A percentile compares a stretch with the other conserved stretches of the same genome.
phyloP scores from a whole-genome alignment of 2,329 filamentous ascomycete species.

The Fusarium albidum region DNA sequence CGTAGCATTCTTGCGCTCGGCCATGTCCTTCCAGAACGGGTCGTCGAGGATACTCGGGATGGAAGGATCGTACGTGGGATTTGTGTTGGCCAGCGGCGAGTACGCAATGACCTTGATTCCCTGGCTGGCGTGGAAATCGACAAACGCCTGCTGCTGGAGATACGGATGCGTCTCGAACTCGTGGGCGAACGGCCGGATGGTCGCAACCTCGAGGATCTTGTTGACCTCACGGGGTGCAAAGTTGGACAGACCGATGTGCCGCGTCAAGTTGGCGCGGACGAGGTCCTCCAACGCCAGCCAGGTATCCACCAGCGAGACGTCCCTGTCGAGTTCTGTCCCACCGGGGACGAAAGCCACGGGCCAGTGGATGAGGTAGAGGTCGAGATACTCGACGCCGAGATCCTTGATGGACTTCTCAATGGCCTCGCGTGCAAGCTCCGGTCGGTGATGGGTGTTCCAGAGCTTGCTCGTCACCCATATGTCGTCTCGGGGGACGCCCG shows the following conservation, averaged over 20 bases:
- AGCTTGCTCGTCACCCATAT: slow-evolving; percentile 45
- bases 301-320: slow-evolving; percentile 38
- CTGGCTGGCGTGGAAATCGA: slow-evolving; percentile 38
- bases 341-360: slow-evolving; percentile 38
- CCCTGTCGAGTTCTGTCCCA: slow-evolving; percentile 26
- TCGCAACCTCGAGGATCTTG: slow-evolving; percentile 47
- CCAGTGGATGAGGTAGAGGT: slow-evolving; percentile 44
- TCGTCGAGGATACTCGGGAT: slow-evolving; percentile 30
- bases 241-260: slow-evolving; percentile 62
- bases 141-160: slow-evolving; percentile 49
- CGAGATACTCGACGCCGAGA: slow-evolving; percentile 44
- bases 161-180: slow-evolving; percentile 67
- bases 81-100: slow-evolving; percentile 36
- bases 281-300: slow-evolving; percentile 45
- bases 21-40: slow-evolving; percentile 28
- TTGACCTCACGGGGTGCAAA: slow-evolving; percentile 61
- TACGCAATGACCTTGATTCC: slow-evolving; percentile 40
- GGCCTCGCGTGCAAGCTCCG: slow-evolving; percentile 39
- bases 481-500: slow-evolving; percentile 38
- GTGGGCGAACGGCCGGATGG: slow-evolving; percentile 42
- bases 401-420: slow-evolving; percentile 42
- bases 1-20: slow-evolving; percentile 30
- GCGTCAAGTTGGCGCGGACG: slow-evolving; percentile 24
- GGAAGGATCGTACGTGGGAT: slow-evolving; percentile 31
- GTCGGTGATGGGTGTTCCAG: slow-evolving; percentile 46